Evolutionary conservation across 331 rosid species (phyloP).

Genomic region (Arachis monticola): DNA sequence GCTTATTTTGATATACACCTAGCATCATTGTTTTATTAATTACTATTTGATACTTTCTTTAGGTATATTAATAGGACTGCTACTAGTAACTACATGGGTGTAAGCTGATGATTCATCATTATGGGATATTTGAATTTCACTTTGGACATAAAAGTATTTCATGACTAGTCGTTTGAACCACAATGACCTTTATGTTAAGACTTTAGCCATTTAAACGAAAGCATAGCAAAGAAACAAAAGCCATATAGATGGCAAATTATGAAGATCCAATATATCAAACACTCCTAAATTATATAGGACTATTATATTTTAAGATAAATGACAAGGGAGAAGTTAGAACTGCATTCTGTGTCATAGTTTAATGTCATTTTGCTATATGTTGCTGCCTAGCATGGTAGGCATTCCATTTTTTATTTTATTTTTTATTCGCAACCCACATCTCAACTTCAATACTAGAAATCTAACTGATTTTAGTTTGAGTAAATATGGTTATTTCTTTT

Average conservation of each 20-base stretch:
- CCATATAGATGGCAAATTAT: neutral
- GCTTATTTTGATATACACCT: too few species aligned
- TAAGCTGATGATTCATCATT: too few species aligned
- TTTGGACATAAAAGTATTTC: too few species aligned
- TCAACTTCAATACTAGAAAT: too few species aligned
- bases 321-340: neutral
- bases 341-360: neutral
- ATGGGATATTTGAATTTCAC: too few species aligned
- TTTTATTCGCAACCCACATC: too few species aligned
- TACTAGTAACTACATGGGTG: too few species aligned
- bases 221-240: neutral
- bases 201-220: neutral
- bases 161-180: neutral
- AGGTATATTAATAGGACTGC: neutral
- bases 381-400: slow-evolving; percentile 10
- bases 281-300: neutral
- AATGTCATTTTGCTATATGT: neutral
- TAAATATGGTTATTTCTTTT: too few species aligned
- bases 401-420: neutral
- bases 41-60: neutral
- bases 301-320: neutral
- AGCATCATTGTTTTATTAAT: neutral
- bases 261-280: neutral
- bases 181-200: neutral
- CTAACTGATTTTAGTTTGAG: too few species aligned